Base-by-base conservation (phyloP, 2,329 filamentous ascomycete genomes). In the Thelonectria olida region DNA sequence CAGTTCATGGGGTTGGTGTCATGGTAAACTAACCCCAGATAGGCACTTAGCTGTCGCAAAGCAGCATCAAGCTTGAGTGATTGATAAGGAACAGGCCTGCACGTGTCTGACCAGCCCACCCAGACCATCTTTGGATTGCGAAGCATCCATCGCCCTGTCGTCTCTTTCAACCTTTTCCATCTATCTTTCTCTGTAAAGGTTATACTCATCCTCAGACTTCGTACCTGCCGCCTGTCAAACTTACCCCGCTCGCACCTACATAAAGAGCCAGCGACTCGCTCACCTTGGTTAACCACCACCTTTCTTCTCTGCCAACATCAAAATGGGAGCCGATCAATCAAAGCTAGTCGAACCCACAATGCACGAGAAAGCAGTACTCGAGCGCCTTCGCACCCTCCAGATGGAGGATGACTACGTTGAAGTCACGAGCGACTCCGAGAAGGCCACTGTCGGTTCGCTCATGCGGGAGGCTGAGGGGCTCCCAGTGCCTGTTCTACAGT, bases 391-490 rank as follows among this genome's bases (percentile, higher is more conserved):
- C 54, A 74, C 74, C 38, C 75, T 87, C 47, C 78, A 83, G 54
- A 61, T 86, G 34, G 80, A 84, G 36, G 80, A 84, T 36, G 81
- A 85, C 49, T 88, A 84, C 58, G 75, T 87, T 27, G 78, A 85
- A 61, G 75, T 88, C n/a, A 78, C 79, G 27, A 75, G 76, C 53
- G 80, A 67, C 22, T 54, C 36, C 22, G 73, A 74, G 49, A 76
- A 75, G 63, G n/a, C 27, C 15, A 28, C 31, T 8, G 13, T 52
- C 17, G 63, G 48, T 6, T 52, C 54, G 7, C 38, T 67, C 19
- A 45, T 61, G 15, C 70, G 69, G 9, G 63, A 76, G 39, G 76
- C 80, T 2, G 78, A 84, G 70, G 75, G 76, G 55, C 79, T 92
- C 4, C 84, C 84, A 1, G 74, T 87, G 12, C 73, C 80, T 12